Evolutionary conservation across 306 rosid species (phyloP), one percentile per base, ranked within the genome.

Genomic region (Leucaena leucocephala): DNA sequence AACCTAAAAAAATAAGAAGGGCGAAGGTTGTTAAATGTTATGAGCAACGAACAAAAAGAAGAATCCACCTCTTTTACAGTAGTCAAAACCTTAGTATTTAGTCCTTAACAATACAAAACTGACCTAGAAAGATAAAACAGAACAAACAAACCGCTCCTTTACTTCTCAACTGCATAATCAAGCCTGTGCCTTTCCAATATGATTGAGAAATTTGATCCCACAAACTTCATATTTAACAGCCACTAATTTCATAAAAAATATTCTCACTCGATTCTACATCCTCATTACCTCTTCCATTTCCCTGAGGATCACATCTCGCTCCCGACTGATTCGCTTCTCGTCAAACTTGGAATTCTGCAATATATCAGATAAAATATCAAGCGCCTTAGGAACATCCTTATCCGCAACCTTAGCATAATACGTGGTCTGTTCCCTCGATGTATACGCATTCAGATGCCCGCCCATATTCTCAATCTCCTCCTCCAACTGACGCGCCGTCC

Each of bases 401-500:
- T 84, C 88, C 6, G 85, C 16, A n/a, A 94, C 97, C 83, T 92
- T 89, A 2, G 98, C 98, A 22, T 94, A 94, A 52, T 94, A 94
- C 0, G 97, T 92, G 0, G 98, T 94, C 61, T 92, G 97, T 65
- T 94, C 98, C 89, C 97, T 87, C 6, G 98, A 94, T 1, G 91
- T 95, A 81, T 95, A 92, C 0, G 98, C 98, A 77, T 95, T 95
- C 77, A 95, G 76, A 57, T 95, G 98, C 0, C 98, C 98, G 1
- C 98, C 98, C 97, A 92, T 95, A 80, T 95, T 95, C 93, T 95
- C 98, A 45, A 92, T 87, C 86, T 95, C 98, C 67, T 91, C 97
- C 76, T 95, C 98, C 5, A 95, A 82, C 68, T 85, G 82, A 34
- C 91, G 83, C 5, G 95, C 94, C 27, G 90, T 86, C 80, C 95